Evolutionary conservation across 2,329 filamentous ascomycete genomes (phyloP), one percentile per base, ranked within the genome.

Genomic region (Monascus ruber): DNA sequence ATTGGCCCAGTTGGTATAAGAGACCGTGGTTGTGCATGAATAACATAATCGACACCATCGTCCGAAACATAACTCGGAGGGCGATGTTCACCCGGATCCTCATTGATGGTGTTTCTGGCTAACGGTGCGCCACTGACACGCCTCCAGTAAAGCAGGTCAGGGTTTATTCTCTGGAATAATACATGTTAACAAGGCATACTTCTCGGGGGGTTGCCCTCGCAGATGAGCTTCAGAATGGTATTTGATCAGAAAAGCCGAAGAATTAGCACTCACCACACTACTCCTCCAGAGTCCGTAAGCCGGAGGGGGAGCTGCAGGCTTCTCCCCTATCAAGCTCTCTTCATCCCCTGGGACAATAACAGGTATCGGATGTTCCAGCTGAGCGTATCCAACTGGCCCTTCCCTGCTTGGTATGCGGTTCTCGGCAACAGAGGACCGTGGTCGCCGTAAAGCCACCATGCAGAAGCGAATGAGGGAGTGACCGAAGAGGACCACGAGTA

Each of bases 271-370:
- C 72, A 85, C 81, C 62, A 91, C 84, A 53, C 82, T 89, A 59
- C 81, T 79, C 38, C 85, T 72, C 84, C 85, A 93, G 1, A 86
- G 66, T 0, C 87, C 87, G 55, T 94, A 94, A 2, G 85, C 85
- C 0, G 88, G 87, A 4, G 88, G 87, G 6, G 79, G 76, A 17
- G 71, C 47, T 50, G 53, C 56, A 39, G 58, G 42, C 17, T 79
- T 78, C 42, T 77, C 72, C 38, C 71, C 58, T 24, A 47, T 39
- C 2, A 66, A 72, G 11, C 76, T 73, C 52, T 87, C 84, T 52
- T 88, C 83, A 53, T 91, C 85, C 32, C 76, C 72, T 2, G 79
- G 77, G 34, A 89, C 70, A 11, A 83, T 75, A 7, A 94, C 84
- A 32, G 74, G 79, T 44, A 94, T 93, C 1, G 87, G 87, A 25